These are phyloP conservation scores for Dendrocalamus sinicus DNA, from an alignment of 176 grass and related monocot species.

Conservation along the genomic window DNA sequence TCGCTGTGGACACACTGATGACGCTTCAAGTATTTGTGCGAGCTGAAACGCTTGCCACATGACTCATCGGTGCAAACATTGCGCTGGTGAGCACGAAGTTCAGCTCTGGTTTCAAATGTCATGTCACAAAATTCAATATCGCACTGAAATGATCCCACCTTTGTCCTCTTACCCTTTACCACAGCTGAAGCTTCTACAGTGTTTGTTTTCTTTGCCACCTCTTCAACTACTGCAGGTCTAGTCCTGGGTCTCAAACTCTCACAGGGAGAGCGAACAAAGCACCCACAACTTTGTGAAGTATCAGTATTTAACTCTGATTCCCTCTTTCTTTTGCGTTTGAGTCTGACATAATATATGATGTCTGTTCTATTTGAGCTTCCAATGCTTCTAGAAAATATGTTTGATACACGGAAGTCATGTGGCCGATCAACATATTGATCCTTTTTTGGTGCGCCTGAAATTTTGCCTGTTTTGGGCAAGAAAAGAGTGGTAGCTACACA, in stretches of 20 bases:
- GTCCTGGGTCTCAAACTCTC: conserved; percentile 80
- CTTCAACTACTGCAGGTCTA: conserved; percentile 41
- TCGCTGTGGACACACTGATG: conserved; percentile 74
- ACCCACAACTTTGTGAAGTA: conserved; percentile 31
- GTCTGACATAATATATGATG: conserved; percentile 69
- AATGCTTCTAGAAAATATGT: conserved; percentile 48
- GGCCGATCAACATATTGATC: not conserved
- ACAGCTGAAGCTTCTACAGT: not conserved
- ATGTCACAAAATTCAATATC: conserved; percentile 57
- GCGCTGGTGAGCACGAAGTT: conserved; percentile 64
- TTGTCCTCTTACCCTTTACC: conserved; percentile 37
- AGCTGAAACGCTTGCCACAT: conserved; percentile 72
- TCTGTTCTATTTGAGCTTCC: conserved; percentile 51
- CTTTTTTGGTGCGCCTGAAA: not conserved
- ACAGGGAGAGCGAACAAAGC: conserved; percentile 75
- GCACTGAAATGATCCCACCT: conserved; percentile 40
- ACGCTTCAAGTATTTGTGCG: conserved; percentile 65
- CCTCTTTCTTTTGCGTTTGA: conserved; percentile 58
- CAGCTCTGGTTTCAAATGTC: conserved; percentile 48
- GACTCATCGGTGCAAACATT: conserved; percentile 70
- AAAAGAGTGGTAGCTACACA: not conserved
- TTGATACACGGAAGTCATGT: not conserved
- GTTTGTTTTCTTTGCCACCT: not conserved
- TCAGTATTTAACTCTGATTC: not conserved
- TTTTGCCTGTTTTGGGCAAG: not conserved